phyloP scores from a whole-genome alignment of 768 basidiomycete genomes.

The Mycena crocata region DNA sequence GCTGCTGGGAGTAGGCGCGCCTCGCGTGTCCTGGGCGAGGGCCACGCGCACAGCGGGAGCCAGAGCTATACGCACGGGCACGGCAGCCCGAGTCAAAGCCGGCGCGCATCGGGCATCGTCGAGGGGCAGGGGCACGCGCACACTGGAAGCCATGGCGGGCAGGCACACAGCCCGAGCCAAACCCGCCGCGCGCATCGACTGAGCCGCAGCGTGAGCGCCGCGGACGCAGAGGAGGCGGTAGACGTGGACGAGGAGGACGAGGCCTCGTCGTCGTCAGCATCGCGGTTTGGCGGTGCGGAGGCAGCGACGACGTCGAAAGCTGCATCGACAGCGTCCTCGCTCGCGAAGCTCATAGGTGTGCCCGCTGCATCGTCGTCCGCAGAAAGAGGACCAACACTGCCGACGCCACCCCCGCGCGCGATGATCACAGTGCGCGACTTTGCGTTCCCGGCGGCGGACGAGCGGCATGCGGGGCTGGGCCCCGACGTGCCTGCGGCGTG shows the following conservation, averaged over 20 bases:
- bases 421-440: conserved; percentile 58
- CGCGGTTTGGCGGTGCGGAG: no score
- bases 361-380: no score
- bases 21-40: no score
- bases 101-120: conserved; percentile 15
- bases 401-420: not conserved
- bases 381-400: no score
- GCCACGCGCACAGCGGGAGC: not conserved
- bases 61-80: not conserved
- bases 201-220: conserved; percentile 23
- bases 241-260: not conserved
- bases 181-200: conserved; percentile 27
- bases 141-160: no score
- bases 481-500: conserved; percentile 54
- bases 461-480: conserved; percentile 53
- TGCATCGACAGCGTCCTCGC: no score
- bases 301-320: no score
- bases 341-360: no score
- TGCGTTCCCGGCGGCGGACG: conserved; percentile 47
- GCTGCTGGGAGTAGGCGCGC: not conserved
- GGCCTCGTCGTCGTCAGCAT: no score
- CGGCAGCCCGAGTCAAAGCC: not conserved
- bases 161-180: no score
- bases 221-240: conserved; percentile 12
- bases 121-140: no score